Percentiles rank a stretch among this genome's conserved stretches.
Conservation (phyloP, 257 asterid species). For the Solanum virginianum region DNA sequence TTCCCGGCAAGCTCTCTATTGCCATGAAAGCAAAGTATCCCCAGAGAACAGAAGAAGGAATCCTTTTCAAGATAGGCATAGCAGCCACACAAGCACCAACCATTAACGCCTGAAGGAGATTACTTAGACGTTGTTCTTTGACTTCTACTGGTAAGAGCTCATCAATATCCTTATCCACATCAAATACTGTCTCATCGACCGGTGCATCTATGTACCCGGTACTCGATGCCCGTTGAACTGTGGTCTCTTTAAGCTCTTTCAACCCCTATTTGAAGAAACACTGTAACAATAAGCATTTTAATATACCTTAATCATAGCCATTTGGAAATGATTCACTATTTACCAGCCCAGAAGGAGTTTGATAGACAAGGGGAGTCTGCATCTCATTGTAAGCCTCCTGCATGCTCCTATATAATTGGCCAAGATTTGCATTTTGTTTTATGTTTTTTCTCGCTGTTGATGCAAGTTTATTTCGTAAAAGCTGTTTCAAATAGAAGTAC, state of each 20-base stretch:
- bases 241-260: slow-evolving; percentile 77
- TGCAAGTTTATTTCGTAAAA: slow-evolving; percentile 78
- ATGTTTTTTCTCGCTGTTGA: slow-evolving; percentile 70
- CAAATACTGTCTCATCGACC: slow-evolving; percentile 62
- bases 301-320: background rate
- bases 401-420: slow-evolving; percentile 74
- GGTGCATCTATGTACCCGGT: slow-evolving; percentile 79
- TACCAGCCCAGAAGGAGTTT: slow-evolving; percentile 71
- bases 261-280: slow-evolving; percentile 41
- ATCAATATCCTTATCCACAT: slow-evolving; percentile 83
- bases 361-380: slow-evolving; percentile 91
- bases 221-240: slow-evolving; percentile 58
- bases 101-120: slow-evolving; percentile 81
- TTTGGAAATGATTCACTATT: background rate
- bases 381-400: slow-evolving; percentile 70
- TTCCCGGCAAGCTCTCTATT: slow-evolving; percentile 95
- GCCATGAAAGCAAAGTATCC: slow-evolving; percentile 99
- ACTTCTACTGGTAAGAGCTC: slow-evolving; percentile 90
- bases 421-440: slow-evolving; percentile 48
- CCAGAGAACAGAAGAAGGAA: slow-evolving; percentile 95
- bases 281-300: background rate
- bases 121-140: slow-evolving; percentile 92
- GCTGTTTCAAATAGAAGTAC: slow-evolving; percentile 34
- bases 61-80: slow-evolving; percentile 77
- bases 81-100: slow-evolving; percentile 83